These are phyloP conservation scores for Ophiocordyceps camponoti-rufipedis DNA, from an alignment of 2,329 filamentous ascomycete species.

Conservation along the genomic window DNA sequence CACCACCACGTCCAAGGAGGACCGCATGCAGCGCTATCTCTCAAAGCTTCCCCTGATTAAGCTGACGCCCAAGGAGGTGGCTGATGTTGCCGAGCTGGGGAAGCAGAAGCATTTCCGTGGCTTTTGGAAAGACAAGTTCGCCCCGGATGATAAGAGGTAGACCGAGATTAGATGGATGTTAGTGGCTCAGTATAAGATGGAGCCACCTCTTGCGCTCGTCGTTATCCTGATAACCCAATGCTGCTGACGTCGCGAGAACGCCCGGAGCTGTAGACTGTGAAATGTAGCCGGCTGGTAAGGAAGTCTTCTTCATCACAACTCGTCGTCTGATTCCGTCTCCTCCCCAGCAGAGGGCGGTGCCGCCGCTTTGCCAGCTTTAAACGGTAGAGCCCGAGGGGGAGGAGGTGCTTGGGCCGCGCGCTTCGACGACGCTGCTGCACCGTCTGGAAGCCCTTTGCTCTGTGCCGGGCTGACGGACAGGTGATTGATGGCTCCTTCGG, in stretches of 20 bases:
- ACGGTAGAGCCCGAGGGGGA: constrained; percentile 24
- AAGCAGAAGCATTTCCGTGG: constrained; percentile 41
- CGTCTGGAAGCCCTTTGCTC: background rate
- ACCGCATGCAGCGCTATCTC: constrained; percentile 37
- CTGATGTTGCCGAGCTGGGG: constrained; percentile 35
- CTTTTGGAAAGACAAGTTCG: constrained; percentile 38
- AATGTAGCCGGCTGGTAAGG: background rate
- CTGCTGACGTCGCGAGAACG: background rate
- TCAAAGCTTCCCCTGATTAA: constrained; percentile 33
- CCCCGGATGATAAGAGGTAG: constrained; percentile 25
- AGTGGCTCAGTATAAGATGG: background rate
- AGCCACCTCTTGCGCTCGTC: background rate
- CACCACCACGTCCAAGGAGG: constrained; percentile 40
- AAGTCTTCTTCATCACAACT: constrained; percentile 18
- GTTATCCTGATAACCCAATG: background rate
- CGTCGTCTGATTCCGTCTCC: constrained; percentile 38
- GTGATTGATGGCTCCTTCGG: constrained; percentile 3
- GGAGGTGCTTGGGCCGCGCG: constrained; percentile 13
- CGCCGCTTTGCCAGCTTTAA: constrained; percentile 18
- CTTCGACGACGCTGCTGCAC: constrained; percentile 1
- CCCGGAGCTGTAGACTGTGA: background rate
- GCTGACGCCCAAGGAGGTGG: constrained; percentile 39
- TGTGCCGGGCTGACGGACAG: background rate
- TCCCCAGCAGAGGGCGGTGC: constrained; percentile 13
- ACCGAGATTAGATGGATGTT: background rate